Evolutionary conservation across 768 basidiomycete genomes (phyloP), one percentile per base, ranked within the genome.

Genomic region (Lanmaoa rubissima): DNA sequence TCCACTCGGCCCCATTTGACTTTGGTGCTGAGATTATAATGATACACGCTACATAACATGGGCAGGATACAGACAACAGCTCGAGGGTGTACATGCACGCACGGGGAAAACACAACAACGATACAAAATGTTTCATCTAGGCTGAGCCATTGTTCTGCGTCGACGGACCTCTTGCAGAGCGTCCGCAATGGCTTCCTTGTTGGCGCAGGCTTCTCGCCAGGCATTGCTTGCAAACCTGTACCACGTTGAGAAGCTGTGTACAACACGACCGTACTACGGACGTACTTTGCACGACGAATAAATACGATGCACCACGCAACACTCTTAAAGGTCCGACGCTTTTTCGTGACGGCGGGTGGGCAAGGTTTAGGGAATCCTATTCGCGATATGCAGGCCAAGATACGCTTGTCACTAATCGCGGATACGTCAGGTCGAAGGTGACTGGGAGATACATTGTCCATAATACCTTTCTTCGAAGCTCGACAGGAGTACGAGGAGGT

Each of bases 161-260:
- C 76, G 79, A 47, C 87, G 81, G 10, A 91, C 87, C 45, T 92
- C 88, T 60, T 89, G 79, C 36, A 92, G 70, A 7, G 91, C 91
- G 39, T 80, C 78, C 5, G 76, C 73, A 41, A 93, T 76, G 3
- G 82, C 83, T 61, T 82, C 76, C 66, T 84, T 91, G 8, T 80
- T 76, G 35, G 79, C 75, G 38, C 79, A 76, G 52, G 90, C 83
- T 56, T 82, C 78, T 62, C 79, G 78, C 91, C 91, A 93, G 34
- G 66, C 60, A 9, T 80, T 74, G 55, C 85, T 87, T 19, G 82
- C 81, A 45, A 76, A 79, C 64, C 90, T 92, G 59, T 28, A 46
- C 45, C 24, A 21, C 38, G 24, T 35, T 67, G 41, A 60, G 63
- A 47, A 54, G 36, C 35, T 19, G 57, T n/a, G 54, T 10, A 1